Percentiles rank a stretch among this genome's conserved stretches.
Evolutionary conservation across 2,329 filamentous ascomycete species (phyloP).

Genomic region (Microdochium bolleyi): DNA sequence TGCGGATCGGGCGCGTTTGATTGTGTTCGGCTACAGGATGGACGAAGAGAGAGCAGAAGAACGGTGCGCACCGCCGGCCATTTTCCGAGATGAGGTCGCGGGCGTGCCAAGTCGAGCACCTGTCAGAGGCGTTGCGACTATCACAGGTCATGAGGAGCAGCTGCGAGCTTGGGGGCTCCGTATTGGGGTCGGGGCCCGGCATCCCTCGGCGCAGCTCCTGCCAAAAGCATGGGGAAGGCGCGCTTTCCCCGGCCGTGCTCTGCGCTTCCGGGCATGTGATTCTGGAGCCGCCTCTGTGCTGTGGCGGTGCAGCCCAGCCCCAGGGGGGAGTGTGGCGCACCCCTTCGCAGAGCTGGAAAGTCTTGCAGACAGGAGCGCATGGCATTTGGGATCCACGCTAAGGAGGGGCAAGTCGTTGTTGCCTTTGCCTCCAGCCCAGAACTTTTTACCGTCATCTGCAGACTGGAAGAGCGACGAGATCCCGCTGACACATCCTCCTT

Average conservation of each 20-base stretch:
- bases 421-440: no score
- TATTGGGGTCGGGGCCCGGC: background rate
- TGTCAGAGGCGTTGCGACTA: background rate
- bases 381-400: no score
- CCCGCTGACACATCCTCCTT: no score
- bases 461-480: no score
- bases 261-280: background rate
- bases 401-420: no score
- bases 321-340: background rate
- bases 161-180: background rate
- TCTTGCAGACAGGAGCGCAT: no score
- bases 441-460: no score
- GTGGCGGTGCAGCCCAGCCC: background rate
- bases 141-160: background rate
- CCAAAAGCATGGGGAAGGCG: constrained; percentile 1
- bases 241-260: background rate
- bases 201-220: background rate
- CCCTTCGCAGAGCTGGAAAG: background rate
- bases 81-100: background rate
- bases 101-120: background rate
- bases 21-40: background rate
- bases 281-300: background rate
- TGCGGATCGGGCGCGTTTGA: background rate
- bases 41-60: background rate
- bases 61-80: background rate